phyloP scores from a whole-genome alignment of 2,329 filamentous ascomycete genomes.

The Madurella fahalii region DNA sequence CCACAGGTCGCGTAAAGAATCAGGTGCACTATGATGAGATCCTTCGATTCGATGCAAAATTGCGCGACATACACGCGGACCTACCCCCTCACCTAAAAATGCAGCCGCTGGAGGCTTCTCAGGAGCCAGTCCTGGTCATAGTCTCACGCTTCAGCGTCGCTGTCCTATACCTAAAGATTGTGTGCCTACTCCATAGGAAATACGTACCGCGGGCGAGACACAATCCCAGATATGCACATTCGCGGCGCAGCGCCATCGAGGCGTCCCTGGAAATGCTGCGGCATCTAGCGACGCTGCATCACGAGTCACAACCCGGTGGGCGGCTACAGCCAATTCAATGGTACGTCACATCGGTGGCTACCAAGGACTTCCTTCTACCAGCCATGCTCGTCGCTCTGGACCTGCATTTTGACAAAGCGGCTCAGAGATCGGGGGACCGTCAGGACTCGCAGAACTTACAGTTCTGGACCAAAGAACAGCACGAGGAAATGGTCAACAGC shows the following conservation, averaged over 20 bases:
- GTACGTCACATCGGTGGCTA: constrained; percentile 74
- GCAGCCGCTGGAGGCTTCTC: constrained; percentile 67
- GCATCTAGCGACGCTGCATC: constrained; percentile 71
- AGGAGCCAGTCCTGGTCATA: constrained; percentile 79
- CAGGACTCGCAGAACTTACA: constrained; percentile 43
- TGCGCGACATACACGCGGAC: constrained; percentile 59
- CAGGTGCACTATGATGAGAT: constrained; percentile 61
- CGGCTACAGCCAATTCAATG: constrained; percentile 70
- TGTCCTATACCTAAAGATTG: constrained; percentile 80
- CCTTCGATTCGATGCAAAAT: constrained; percentile 55
- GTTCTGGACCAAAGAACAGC: constrained; percentile 56
- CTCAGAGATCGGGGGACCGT: constrained; percentile 38
- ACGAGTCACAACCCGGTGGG: constrained; percentile 68
- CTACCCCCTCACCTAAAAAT: constrained; percentile 78
- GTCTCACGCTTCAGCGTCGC: constrained; percentile 82
- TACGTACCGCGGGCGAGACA: constrained; percentile 75
- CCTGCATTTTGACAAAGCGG: constrained; percentile 64
- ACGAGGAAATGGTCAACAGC: constrained; percentile 70
- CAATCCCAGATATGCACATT: constrained; percentile 79
- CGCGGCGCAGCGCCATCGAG: constrained; percentile 78
- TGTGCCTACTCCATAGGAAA: constrained; percentile 84
- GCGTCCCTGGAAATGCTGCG: constrained; percentile 77
- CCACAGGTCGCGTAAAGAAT: constrained; percentile 53
- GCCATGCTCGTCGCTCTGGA: constrained; percentile 83
- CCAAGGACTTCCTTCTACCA: constrained; percentile 80